Percentiles rank a stretch among this genome's conserved stretches.
Conservation (phyloP, 208 protist genomes). For the Kentomonas sorsogonicus region DNA sequence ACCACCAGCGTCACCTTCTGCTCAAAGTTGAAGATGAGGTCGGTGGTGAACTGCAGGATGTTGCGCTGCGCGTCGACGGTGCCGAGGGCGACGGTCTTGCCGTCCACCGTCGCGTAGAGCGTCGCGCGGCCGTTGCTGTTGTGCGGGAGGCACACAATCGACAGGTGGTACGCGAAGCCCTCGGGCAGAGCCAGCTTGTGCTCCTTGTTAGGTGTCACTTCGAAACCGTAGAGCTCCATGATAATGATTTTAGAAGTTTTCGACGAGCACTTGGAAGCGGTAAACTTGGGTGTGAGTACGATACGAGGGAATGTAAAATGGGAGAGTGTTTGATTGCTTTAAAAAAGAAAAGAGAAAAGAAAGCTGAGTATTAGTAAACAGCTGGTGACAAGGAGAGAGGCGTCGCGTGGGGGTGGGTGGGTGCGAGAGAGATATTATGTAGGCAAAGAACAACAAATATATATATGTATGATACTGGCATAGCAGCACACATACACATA, state of each 20-base stretch:
- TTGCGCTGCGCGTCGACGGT: conserved; percentile 57
- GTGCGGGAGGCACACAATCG: conserved; percentile 58
- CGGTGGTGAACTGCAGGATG: conserved; percentile 56
- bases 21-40: conserved; percentile 78
- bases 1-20: conserved; percentile 74
- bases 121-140: conserved; percentile 65
- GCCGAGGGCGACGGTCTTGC: conserved; percentile 68
- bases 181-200: conserved; percentile 43
- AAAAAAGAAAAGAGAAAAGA: too few relatives aligned
- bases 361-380: too few relatives aligned
- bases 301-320: too few relatives aligned
- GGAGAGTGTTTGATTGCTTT: too few relatives aligned
- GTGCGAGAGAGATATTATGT: too few relatives aligned
- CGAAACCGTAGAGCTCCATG: conserved; percentile 73
- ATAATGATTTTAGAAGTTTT: conserved; percentile 3
- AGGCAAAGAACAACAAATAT: too few relatives aligned
- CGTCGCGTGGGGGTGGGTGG: too few relatives aligned
- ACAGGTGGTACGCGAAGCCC: conserved; percentile 66
- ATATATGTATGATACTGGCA: too few relatives aligned
- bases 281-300: too few relatives aligned
- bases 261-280: neutral
- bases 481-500: too few relatives aligned
- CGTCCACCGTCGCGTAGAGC: conserved; percentile 74
- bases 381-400: too few relatives aligned
- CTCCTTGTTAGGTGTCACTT: conserved; percentile 66